These are phyloP conservation scores for Lasiodiplodia citricola DNA, from an alignment of 2,329 filamentous ascomycete genomes.

Conservation along the genomic window DNA sequence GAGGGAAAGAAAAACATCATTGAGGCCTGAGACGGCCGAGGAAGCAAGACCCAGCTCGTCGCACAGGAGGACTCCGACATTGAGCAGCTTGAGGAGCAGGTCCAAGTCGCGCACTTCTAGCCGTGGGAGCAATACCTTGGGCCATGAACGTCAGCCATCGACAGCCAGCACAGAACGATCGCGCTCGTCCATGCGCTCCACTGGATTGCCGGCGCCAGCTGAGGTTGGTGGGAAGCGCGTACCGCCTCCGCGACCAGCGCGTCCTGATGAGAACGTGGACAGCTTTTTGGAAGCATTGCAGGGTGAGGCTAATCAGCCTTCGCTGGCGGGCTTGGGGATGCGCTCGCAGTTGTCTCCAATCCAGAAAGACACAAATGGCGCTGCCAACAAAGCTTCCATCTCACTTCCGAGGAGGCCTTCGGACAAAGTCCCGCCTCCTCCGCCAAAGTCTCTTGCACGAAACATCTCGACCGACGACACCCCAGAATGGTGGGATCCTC, in stretches of 20 bases:
- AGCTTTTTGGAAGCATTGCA: conserved; percentile 44
- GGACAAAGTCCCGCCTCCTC: conserved; percentile 29
- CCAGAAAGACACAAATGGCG: conserved; percentile 12
- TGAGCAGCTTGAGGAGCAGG: conserved; percentile 30
- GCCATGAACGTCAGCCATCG: conserved; percentile 30
- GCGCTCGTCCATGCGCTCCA: conserved; percentile 39
- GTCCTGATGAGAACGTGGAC: conserved; percentile 35
- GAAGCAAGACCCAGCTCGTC: conserved; percentile 7
- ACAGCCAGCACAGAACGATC: conserved; percentile 41
- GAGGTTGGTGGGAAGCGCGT: conserved; percentile 30
- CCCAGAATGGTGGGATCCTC: conserved; percentile 19
- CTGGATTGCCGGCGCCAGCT: conserved; percentile 28
- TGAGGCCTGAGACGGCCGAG: conserved; percentile 10
- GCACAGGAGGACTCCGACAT: conserved; percentile 43
- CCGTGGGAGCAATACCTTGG: conserved; percentile 33
- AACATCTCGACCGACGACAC: neutral
- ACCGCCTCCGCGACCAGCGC: conserved; percentile 31
- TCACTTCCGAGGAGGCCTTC: conserved; percentile 32
- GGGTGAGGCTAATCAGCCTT: conserved; percentile 35
- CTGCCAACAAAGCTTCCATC: conserved; percentile 17
- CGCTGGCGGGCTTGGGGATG: conserved; percentile 2
- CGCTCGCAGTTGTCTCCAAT: neutral
- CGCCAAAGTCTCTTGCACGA: conserved; percentile 3
- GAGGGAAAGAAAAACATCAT: conserved; percentile 12
- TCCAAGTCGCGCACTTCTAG: conserved; percentile 17